Evolutionary conservation across 768 basidiomycete genomes (phyloP), one percentile per base, ranked within the genome.

Genomic region (Chalciporus chontae): DNA sequence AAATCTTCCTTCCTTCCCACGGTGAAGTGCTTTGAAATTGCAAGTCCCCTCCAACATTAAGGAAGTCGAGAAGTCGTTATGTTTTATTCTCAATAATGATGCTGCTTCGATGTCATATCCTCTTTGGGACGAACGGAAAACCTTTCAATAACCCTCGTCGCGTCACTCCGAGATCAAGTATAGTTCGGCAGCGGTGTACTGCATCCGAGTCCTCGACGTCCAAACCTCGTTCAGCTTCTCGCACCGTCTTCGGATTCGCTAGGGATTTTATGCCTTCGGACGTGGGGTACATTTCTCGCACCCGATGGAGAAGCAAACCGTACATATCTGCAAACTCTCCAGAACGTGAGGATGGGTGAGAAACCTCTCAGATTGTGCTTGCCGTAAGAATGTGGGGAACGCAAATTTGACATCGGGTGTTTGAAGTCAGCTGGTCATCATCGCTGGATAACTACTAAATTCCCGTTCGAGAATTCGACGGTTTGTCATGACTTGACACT

Each of bases 41-140:
- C 40, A 39, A 37, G 47, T 43, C 46, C 50, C 49, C 21, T 21
- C 21, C 21, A 53, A 46, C 49, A n/a, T n/a, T n/a, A 50, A 54
- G 49, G 61, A 64, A 58, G 49, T 37, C 46, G 38, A 45, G 52
- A 62, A 65, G 63, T 21, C 40, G 29, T 6, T 15, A 8, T 18
- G 24, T 29, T 38, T 17, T 62, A 64, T 62, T 62, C 47, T 61
- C 47, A 32, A 55, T 54, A 11, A 31, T 31, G 29, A 31, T 11
- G 29, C 36, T 37, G 36, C 43, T 60, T 56, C 36, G 24, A 29
- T 37, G 34, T 29, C 29, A 31, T 31, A 31, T 31, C 29, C 32
- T 29, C 44, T 40, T 60, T 42, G 10, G 43, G 11, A 27, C 19
- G 34, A 60, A 53, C 45, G 42, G 39, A 48, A n/a, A 47, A 45